phyloP scores from a whole-genome alignment of 257 asterid species.

The Solanum lycopersicoides region DNA sequence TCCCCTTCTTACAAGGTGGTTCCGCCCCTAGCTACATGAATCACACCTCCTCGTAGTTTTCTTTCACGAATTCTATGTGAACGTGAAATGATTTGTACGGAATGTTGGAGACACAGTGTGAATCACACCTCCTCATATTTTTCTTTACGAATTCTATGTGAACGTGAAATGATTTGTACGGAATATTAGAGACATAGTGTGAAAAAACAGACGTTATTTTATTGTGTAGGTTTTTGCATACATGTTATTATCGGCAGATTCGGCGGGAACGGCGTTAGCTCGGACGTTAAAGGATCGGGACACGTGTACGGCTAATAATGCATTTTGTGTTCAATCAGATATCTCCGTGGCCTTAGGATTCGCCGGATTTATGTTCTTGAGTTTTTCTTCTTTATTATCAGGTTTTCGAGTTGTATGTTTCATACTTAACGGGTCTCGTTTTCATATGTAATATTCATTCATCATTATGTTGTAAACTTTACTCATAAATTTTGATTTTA shows the following conservation, averaged over 20 bases:
- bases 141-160: no score
- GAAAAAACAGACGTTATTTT: neutral
- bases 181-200: neutral
- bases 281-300: constrained; percentile 12
- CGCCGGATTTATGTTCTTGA: constrained; percentile 30
- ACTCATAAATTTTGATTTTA: neutral
- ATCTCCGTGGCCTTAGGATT: constrained; percentile 34
- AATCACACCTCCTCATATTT: no score
- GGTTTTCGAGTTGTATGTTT: constrained; percentile 33
- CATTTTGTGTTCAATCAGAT: constrained; percentile 32
- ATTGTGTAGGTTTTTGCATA: constrained; percentile 28
- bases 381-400: constrained; percentile 27
- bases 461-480: neutral
- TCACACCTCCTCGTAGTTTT: neutral
- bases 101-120: neutral
- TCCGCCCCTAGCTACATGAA: no score
- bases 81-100: neutral
- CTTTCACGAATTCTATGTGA: neutral
- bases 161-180: no score
- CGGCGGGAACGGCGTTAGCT: constrained; percentile 34
- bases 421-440: constrained; percentile 32
- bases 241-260: constrained; percentile 30
- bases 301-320: constrained; percentile 22
- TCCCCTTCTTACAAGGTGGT: no score
- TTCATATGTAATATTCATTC: constrained; percentile 8